Evolutionary conservation across 148 eudicot genomes (phyloP).

Genomic region (Fallopia convolvulus): DNA sequence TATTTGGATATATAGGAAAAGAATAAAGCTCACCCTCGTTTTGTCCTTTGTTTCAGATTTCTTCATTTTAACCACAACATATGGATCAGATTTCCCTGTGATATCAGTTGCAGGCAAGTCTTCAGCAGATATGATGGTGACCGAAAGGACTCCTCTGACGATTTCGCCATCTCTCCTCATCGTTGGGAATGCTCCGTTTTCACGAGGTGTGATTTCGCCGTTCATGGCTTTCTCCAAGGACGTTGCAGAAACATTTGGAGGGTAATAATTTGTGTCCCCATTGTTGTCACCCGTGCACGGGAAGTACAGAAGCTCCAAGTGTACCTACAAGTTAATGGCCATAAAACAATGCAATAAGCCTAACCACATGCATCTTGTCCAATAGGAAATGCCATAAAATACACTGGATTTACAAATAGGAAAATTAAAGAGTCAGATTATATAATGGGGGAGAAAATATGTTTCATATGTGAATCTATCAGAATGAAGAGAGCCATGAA

Average conservation of each 20-base stretch:
- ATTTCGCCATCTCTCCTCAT: conserved; percentile 56
- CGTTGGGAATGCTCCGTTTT: conserved; percentile 33
- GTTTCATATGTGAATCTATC: background rate
- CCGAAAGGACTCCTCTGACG: conserved; percentile 86
- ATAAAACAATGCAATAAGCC: background rate
- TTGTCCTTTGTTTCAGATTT: conserved; percentile 64
- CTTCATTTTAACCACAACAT: conserved; percentile 68
- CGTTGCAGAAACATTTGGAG: conserved; percentile 53
- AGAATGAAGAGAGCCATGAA: too few species aligned
- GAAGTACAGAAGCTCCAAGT: conserved; percentile 81
- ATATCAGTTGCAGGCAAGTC: conserved; percentile 75
- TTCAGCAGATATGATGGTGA: conserved; percentile 85
- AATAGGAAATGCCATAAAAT: background rate
- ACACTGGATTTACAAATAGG: background rate
- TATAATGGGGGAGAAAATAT: too few species aligned
- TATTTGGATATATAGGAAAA: background rate
- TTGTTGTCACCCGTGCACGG: conserved; percentile 55
- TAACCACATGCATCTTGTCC: background rate
- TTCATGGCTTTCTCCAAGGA: conserved; percentile 76
- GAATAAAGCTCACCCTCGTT: conserved; percentile 54
- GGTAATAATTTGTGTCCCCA: conserved; percentile 57
- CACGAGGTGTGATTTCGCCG: conserved; percentile 31
- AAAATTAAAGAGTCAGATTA: too few species aligned
- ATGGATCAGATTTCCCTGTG: conserved; percentile 92
- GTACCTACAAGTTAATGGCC: conserved; percentile 51